Evolutionary conservation across 176 grass and related monocot species (phyloP).

Genomic region (Chrysopogon serrulatus): DNA sequence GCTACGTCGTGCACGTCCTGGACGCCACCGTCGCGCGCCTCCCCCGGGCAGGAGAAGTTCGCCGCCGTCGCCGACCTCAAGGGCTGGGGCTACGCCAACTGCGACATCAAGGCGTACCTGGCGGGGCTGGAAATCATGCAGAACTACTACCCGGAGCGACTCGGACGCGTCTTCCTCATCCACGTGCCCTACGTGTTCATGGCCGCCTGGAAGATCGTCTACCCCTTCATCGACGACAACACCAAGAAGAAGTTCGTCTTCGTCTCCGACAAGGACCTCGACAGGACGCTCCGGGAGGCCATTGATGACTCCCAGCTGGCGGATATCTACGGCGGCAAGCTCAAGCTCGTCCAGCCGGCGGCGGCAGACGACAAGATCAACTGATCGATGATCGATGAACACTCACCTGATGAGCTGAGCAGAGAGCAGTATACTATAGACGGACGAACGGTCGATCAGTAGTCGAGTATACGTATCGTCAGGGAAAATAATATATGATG

Average conservation of each 20-base stretch:
- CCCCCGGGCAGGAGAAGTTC: constrained; percentile 64
- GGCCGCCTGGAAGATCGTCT: constrained; percentile 80
- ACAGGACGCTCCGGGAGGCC: constrained; percentile 49
- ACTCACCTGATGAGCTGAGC: no score
- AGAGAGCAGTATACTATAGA: no score
- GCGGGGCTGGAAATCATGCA: constrained; percentile 79
- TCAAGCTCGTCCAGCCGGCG: constrained; percentile 17
- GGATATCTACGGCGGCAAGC: constrained; percentile 62
- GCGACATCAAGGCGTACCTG: constrained; percentile 57
- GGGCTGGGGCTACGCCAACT: constrained; percentile 72
- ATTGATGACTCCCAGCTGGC: constrained; percentile 56
- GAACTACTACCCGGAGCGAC: constrained; percentile 71
- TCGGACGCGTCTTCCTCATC: constrained; percentile 52
- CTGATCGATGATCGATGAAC: no score
- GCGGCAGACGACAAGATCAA: no score
- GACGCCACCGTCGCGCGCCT: constrained; percentile 49
- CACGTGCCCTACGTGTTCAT: constrained; percentile 79
- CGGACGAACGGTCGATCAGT: no score
- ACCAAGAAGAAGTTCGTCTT: constrained; percentile 88
- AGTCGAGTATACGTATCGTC: no score
- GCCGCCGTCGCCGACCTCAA: constrained; percentile 48
- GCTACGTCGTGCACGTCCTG: constrained; percentile 35
- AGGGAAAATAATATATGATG: no score
- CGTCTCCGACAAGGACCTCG: constrained; percentile 53
- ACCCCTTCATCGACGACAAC: constrained; percentile 80